These are phyloP conservation scores for Lentinula edodes DNA, from an alignment of 768 basidiomycete species.

Conservation along the genomic window DNA sequence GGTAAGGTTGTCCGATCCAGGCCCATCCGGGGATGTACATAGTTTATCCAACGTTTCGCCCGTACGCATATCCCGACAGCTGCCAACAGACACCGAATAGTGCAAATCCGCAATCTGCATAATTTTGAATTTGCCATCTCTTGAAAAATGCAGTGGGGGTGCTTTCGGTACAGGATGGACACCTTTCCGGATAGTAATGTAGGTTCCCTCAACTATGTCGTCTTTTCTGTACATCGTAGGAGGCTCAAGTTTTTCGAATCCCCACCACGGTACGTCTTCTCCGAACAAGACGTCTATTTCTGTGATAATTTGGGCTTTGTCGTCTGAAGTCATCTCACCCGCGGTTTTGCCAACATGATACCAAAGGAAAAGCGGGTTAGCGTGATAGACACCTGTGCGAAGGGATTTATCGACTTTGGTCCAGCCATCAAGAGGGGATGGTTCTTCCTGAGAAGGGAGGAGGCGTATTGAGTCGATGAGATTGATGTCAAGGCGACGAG, in stretches of 20 bases:
- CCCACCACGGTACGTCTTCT: slow-evolving; percentile 78
- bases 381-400: slow-evolving; percentile 53
- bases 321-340: slow-evolving; percentile 50
- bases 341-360: slow-evolving; percentile 67
- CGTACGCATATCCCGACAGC: slow-evolving; percentile 66
- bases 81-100: slow-evolving; percentile 75
- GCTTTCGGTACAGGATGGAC: slow-evolving; percentile 72
- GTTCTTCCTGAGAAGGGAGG: slow-evolving; percentile 50
- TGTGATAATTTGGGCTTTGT: slow-evolving; percentile 67
- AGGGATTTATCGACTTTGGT: slow-evolving; percentile 55
- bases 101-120: slow-evolving; percentile 93
- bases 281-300: slow-evolving; percentile 92
- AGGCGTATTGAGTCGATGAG: slow-evolving; percentile 72
- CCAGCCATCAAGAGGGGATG: slow-evolving; percentile 52
- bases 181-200: slow-evolving; percentile 65
- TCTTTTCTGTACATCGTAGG: slow-evolving; percentile 43
- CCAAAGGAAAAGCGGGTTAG: slow-evolving; percentile 68
- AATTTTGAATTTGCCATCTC: slow-evolving; percentile 81
- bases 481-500: slow-evolving; percentile 74
- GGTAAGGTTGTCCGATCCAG: slow-evolving; percentile 73
- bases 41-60: slow-evolving; percentile 32
- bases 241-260: slow-evolving; percentile 70
- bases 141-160: slow-evolving; percentile 77
- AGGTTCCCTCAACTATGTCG: slow-evolving; percentile 45
- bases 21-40: slow-evolving; percentile 20